Evolutionary conservation across 106 monocot genomes (phyloP), one percentile per base, ranked within the genome.

Genomic region (Allium sativum): DNA sequence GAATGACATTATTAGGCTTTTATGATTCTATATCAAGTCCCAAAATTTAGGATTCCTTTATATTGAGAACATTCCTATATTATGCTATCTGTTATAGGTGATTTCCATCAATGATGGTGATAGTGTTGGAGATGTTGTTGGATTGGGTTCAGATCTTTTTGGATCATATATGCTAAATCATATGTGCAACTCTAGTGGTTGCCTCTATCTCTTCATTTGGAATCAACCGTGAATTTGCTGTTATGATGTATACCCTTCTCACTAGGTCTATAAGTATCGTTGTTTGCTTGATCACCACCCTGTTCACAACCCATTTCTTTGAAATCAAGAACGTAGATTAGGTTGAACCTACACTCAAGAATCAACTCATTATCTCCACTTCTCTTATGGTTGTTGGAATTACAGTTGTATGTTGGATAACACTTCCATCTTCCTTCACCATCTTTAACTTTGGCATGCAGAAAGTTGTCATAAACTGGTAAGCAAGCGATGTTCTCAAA

Each of bases 391-490:
- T 81, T 11, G 69, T 55, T 9, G 85, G 81, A 12, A 76, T 81
- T 43, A 72, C 75, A 21, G 21, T 78, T 52, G 73, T 78, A 42
- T 81, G 71, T 17, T 70, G 69, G 58, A 17, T 71, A 8, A 72
- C 72, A 20, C 58, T 86, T 12, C 81, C 85, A 16, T 58, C 68
- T 7, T 59, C 12, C 7, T 86, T 86, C 67, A 78, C 71, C 52
- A 43, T 85, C 40, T 85, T 77, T 40, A 65, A 81, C 56, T 80
- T 81, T 43, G 72, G 71, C 54, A 44, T 21, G 19, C 56, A 48
- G 53, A 85, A 81, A 63, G 45, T 21, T 14, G 78, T 81, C 40
- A 85, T 66, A 54, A 85, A 85, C 65, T 85, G 85, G 85, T 85
- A 85, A 42, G 9, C 52, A 13, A 45, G 15, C 48, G 12, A 44